Conservation (phyloP, 345 rosid species). For the Dipteronia dyeriana region DNA sequence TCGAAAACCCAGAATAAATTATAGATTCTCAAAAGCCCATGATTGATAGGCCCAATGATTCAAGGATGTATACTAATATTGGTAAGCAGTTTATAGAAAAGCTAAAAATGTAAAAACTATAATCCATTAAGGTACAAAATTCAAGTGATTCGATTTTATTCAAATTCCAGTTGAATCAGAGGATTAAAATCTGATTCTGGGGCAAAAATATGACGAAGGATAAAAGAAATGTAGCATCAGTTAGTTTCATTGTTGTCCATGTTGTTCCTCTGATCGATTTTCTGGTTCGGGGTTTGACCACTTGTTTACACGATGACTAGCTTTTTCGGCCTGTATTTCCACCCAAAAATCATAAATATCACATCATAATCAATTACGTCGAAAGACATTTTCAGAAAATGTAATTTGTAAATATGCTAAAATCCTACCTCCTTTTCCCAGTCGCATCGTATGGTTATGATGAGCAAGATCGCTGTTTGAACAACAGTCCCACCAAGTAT, state of each 20-base stretch:
- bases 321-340: constrained; percentile 37
- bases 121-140: no score
- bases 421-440: constrained; percentile 68
- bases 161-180: no score
- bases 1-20: no score
- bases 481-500: constrained; percentile 53
- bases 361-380: background rate
- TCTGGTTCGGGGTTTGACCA: constrained; percentile 26
- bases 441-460: constrained; percentile 44
- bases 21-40: no score
- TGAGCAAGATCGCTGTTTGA: constrained; percentile 55
- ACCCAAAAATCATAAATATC: background rate
- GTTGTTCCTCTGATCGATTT: background rate
- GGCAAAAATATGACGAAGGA: no score
- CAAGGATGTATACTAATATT: no score
- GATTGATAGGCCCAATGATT: no score
- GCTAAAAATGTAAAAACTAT: no score
- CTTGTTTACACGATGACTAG: constrained; percentile 28
- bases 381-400: background rate
- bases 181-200: no score
- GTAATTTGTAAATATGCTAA: background rate
- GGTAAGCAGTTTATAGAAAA: no score
- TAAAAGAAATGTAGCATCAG: no score
- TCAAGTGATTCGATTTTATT: no score
- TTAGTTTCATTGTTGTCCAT: constrained; percentile 37